These are phyloP conservation scores for Fusarium fujikuroi DNA, from an alignment of 2,329 filamentous ascomycete genomes.

Conservation along the genomic window DNA sequence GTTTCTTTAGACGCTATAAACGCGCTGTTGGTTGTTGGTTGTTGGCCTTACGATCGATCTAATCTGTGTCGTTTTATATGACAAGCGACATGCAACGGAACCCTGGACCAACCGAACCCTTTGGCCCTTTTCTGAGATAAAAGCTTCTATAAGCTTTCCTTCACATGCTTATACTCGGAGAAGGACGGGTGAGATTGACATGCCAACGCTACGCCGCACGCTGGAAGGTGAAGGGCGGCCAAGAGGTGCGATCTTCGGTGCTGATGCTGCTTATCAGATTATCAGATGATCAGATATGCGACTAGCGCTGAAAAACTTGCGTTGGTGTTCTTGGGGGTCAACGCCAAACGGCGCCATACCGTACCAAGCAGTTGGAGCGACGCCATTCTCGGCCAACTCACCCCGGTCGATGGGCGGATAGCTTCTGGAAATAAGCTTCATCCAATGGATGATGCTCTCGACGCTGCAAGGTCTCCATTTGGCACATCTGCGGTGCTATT, in stretches of 20 bases:
- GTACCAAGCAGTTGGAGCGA: neutral
- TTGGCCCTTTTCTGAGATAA: neutral
- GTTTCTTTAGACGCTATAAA: constrained; percentile 4
- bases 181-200: neutral
- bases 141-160: neutral
- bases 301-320: constrained; percentile 13
- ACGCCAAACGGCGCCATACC: neutral
- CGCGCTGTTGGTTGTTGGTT: constrained; percentile 2
- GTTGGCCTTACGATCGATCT: neutral
- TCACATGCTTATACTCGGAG: neutral
- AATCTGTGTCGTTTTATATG: neutral
- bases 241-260: neutral
- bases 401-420: neutral
- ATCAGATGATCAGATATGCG: constrained; percentile 23
- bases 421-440: constrained; percentile 13
- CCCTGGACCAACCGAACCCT: neutral
- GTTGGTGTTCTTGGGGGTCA: neutral
- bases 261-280: constrained; percentile 22
- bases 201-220: constrained; percentile 6
- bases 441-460: neutral
- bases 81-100: neutral
- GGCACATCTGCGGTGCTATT: constrained; percentile 5
- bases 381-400: constrained; percentile 11
- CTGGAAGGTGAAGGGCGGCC: neutral
- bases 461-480: neutral